Evolutionary conservation across 2,329 filamentous ascomycete genomes (phyloP).

Genomic region (Ophiostoma angusticollis): DNA sequence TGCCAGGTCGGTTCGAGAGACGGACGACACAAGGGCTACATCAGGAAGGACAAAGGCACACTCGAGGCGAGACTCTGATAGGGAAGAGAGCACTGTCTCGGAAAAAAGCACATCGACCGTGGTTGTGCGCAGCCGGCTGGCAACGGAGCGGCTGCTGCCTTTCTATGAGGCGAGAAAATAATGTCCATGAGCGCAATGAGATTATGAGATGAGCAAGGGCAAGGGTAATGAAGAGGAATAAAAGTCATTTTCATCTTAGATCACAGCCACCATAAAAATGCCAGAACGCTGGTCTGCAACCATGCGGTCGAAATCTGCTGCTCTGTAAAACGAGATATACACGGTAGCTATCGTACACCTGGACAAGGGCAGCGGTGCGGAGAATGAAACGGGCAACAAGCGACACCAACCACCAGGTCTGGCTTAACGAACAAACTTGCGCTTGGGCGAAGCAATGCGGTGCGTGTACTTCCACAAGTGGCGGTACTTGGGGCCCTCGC

Average conservation of each 20-base stretch:
- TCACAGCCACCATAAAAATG: no score
- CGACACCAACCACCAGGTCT: no score
- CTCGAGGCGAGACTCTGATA: slow-evolving; percentile 1
- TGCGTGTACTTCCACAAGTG: slow-evolving; percentile 53
- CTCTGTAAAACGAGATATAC: no score
- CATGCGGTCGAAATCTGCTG: no score
- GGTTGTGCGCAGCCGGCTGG: slow-evolving; percentile 5
- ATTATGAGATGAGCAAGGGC: no score
- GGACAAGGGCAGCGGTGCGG: no score
- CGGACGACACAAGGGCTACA: not conserved
- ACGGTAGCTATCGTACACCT: no score
- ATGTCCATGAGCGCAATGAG: no score
- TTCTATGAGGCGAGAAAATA: no score
- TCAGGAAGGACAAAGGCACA: not conserved
- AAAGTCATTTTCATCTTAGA: no score
- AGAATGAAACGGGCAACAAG: not conserved
- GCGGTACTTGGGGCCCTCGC: slow-evolving; percentile 51
- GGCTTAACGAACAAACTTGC: slow-evolving; percentile 17
- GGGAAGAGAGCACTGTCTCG: slow-evolving; percentile 5
- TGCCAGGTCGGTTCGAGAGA: not conserved
- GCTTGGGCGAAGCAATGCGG: slow-evolving; percentile 30
- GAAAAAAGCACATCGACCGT: slow-evolving; percentile 6
- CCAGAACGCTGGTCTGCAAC: no score
- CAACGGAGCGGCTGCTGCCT: slow-evolving; percentile 5
- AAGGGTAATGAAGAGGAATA: no score